Evolutionary conservation across 768 basidiomycete genomes (phyloP).

Genomic region (Russula abietina): DNA sequence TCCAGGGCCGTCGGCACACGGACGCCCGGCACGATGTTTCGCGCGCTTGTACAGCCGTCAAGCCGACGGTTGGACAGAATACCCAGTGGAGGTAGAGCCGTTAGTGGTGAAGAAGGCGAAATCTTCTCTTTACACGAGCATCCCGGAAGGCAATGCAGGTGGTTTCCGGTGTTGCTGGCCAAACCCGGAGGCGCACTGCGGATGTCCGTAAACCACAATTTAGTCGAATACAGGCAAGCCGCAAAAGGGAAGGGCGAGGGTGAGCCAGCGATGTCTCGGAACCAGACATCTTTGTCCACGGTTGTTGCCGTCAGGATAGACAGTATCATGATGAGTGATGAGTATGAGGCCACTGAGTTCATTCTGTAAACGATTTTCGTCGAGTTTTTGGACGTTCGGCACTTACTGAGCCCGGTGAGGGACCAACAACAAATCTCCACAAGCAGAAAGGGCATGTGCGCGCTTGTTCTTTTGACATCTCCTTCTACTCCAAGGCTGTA

Average conservation of each 20-base stretch:
- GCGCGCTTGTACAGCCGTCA: neutral
- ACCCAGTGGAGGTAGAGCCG: conserved; percentile 19
- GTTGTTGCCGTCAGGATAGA: conserved; percentile 19
- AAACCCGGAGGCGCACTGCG: neutral
- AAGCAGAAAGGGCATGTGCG: conserved; percentile 9
- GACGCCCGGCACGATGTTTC: conserved; percentile 20
- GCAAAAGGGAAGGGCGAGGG: conserved; percentile 24
- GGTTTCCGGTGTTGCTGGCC: neutral
- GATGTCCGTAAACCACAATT: conserved; percentile 8
- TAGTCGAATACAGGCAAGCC: conserved; percentile 6
- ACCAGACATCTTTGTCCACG: conserved; percentile 25
- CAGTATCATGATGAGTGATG: conserved; percentile 7
- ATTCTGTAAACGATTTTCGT: neutral
- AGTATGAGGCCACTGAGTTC: conserved; percentile 16
- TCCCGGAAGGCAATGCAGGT: conserved; percentile 20
- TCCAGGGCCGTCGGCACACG: conserved; percentile 24
- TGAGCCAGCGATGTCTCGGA: conserved; percentile 23
- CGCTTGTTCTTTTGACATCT: neutral
- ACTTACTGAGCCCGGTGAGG: conserved; percentile 20
- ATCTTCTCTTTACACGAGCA: conserved; percentile 23
- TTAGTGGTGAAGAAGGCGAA: conserved; percentile 18
- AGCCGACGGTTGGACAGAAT: neutral
- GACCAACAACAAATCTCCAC: conserved; percentile 22
- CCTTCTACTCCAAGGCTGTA: conserved; percentile 14
- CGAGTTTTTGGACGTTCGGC: neutral